Base-by-base conservation (phyloP, 2,329 filamentous ascomycete genomes). In the Phyllosticta citrichinensis region DNA sequence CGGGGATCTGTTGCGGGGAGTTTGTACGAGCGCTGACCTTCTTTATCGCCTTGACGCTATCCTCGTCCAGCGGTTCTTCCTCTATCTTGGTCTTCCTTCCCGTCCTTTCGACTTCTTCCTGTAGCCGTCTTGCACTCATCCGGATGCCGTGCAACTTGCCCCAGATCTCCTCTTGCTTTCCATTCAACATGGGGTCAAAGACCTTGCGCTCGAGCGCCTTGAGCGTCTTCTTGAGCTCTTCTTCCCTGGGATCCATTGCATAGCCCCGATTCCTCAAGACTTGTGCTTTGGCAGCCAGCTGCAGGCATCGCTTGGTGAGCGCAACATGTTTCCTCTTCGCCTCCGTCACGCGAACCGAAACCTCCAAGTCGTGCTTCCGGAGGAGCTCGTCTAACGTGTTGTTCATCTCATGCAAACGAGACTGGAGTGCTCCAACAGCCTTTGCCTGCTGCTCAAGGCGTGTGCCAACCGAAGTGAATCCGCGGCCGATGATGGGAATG, bases 91-190 rank as follows among this genome's bases (percentile, higher is more conserved):
- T 76, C 25, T 79, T 75, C 64, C 73, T 76, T 52, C 84, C 83
- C 60, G 86, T 78, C 75, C 85, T 86, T 70, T 87, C 88, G 62
- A 90, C 80, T 76, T 94, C 89, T 67, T 83, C 84, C 69, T 87
- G 87, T 66, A 95, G 74, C 67, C 85, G 82, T 65, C 87, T 83
- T 22, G 88, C 87, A 65, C 90, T 84, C 63, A 88, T 87, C 65
- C 88, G 80, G 55, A 94, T 77, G 47, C 87, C 83, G 56, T 91
- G 87, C 76, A 94, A 83, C 54, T 89, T 80, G 65, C 89, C 91
- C 89, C 89, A 94, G 53, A 94, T 84, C 77, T 94, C 89, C 73
- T 94, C 90, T 70, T 90, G 87, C 65, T 88, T 79, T 2, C 88
- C 89, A 47, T 83, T 83, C 60, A 93, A 80, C 8, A 86, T 85